These are phyloP conservation scores for Phalaenopsis hybrid DNA, from an alignment of 116 monocot species.

Conservation along the genomic window DNA sequence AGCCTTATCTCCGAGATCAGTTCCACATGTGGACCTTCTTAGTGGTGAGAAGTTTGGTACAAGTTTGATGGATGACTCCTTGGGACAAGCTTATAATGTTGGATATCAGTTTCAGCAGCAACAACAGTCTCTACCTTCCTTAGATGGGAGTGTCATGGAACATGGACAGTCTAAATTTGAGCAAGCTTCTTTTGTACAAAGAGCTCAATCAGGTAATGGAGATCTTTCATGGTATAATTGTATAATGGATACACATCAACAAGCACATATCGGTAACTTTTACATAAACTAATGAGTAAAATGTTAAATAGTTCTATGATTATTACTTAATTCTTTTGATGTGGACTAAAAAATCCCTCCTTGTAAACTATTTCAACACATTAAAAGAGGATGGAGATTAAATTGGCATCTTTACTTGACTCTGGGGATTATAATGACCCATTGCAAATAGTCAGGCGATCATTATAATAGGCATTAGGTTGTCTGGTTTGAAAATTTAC, in stretches of 20 bases:
- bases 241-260: slow-evolving; percentile 16
- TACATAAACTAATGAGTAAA: too few species aligned
- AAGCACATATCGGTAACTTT: slow-evolving; percentile 3
- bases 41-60: slow-evolving; percentile 26
- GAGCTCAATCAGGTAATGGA: slow-evolving; percentile 5
- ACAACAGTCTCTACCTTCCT: neutral
- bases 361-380: too few species aligned
- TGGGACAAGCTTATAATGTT: slow-evolving; percentile 10
- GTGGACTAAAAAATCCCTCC: too few species aligned
- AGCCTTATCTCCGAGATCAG: neutral
- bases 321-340: too few species aligned
- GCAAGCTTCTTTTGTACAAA: neutral
- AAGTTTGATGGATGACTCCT: slow-evolving; percentile 18
- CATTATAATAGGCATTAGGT: neutral
- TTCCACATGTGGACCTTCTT: slow-evolving; percentile 39
- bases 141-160: neutral
- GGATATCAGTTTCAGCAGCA: neutral
- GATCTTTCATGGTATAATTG: slow-evolving; percentile 32
- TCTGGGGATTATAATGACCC: too few species aligned
- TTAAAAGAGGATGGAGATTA: too few species aligned
- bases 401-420: too few species aligned
- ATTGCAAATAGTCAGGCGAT: too few species aligned
- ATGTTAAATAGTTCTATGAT: too few species aligned
- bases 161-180: neutral
- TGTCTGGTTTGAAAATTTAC: neutral